Evolutionary conservation across 257 asterid species (phyloP), one percentile per base, ranked within the genome.

Genomic region (Plantago ovata): DNA sequence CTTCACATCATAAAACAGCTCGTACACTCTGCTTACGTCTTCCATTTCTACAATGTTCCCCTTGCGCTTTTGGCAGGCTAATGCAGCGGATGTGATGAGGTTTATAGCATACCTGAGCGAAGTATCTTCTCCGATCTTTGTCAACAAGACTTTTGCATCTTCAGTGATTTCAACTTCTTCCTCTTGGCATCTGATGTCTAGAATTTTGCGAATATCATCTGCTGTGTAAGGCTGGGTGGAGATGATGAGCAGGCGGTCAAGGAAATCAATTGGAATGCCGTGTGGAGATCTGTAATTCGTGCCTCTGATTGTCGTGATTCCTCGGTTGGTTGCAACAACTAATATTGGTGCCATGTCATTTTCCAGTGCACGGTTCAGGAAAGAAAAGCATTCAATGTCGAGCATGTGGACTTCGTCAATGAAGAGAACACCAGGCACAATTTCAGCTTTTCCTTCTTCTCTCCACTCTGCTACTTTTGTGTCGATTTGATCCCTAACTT

Each of bases 321-420:
- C 99, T 77, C 99, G 71, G 57, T 93, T 93, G 73, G 99, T 89
- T 60, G 99, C 96, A 4, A 93, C 96, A 9, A 93, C 94, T 53
- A 93, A 45, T 66, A 93, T 86, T 7, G 99, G 99, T 7, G 99
- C 91, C 99, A 89, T 89, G 32, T 86, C 97, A n/a, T 89, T 89
- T 58, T 93, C 97, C 48, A 93, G 43, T 24, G 99, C 97, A 19
- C 99, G 97, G 53, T 93, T 93, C 32, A 93, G 81, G 71, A 89
- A 93, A 5, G 99, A 93, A 58, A 93, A 93, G 68, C 99, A 86
- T 76, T 93, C 99, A 0, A 93, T 89, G 69, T 92, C 98, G 18
- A 88, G 95, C 97, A 92, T 92, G 83, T 86, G 98, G n/a, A 92
- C 98, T 79, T 92, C 97, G 3, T 92, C 98, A 14, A 92, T 92